A percentile compares a stretch with the other conserved stretches of the same genome.
These are phyloP conservation scores for Ophiocordyceps camponoti-leonardi DNA, from an alignment of 2,329 filamentous ascomycete species.

Conservation along the genomic window DNA sequence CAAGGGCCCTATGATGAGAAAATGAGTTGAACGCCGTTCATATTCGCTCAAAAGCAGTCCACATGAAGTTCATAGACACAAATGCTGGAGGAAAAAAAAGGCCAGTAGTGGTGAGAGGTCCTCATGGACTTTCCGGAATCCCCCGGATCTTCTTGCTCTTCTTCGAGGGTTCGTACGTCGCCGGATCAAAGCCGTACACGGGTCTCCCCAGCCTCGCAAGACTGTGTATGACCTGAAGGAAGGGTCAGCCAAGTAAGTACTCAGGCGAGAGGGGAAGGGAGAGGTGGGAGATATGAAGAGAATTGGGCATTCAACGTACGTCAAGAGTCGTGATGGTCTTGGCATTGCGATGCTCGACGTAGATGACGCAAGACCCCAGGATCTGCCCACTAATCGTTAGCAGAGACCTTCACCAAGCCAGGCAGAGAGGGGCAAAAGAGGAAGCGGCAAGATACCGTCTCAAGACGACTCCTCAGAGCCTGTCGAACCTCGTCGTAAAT, in stretches of 20 bases:
- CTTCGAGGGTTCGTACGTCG: slow-evolving; percentile 11
- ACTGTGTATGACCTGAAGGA: slow-evolving; percentile 33
- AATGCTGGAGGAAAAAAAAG: too few species aligned
- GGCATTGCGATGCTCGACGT: slow-evolving; percentile 32
- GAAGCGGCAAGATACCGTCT: slow-evolving; percentile 20
- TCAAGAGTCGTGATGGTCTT: slow-evolving; percentile 49
- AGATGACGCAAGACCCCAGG: slow-evolving; percentile 27
- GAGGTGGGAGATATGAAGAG: too few species aligned
- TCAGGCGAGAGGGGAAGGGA: not conserved
- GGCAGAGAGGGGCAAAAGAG: not conserved
- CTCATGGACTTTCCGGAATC: not conserved
- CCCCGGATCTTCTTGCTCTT: not conserved
- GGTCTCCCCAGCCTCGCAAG: slow-evolving; percentile 30
- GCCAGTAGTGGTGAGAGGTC: too few species aligned
- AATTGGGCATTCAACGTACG: slow-evolving; percentile 22
- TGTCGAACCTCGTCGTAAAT: slow-evolving; percentile 47
- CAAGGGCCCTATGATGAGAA: too few species aligned
- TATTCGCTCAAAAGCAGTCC: not conserved
- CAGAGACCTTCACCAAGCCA: not conserved
- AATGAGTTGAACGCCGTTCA: too few species aligned
- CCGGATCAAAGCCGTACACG: slow-evolving; percentile 40
- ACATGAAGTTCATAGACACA: too few species aligned
- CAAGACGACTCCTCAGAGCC: slow-evolving; percentile 32
- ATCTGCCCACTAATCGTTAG: slow-evolving; percentile 25
- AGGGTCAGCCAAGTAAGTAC: slow-evolving; percentile 1